Evolutionary conservation across 768 basidiomycete species (phyloP).

Genomic region (Agrocybe praecox): DNA sequence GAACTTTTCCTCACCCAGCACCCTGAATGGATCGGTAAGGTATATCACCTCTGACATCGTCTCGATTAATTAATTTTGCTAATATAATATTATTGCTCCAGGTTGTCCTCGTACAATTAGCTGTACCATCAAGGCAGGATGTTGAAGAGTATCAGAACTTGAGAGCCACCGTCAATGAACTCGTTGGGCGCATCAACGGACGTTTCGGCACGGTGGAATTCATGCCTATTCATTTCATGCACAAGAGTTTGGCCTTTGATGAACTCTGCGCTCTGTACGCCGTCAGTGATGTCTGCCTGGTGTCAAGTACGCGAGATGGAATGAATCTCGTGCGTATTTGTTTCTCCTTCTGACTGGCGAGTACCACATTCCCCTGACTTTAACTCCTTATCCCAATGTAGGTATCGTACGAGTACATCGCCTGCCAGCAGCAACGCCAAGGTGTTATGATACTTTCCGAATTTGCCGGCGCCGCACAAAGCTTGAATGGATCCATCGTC

Average conservation of each 20-base stretch:
- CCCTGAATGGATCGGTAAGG: conserved; percentile 99
- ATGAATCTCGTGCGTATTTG: conserved; percentile 90
- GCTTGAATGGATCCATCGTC: conserved; percentile 92
- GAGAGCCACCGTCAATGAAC: conserved; percentile 93
- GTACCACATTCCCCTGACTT: conserved; percentile 22
- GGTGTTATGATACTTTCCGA: conserved; percentile 98
- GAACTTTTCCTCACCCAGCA: conserved; percentile 97
- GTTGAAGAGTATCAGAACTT: conserved; percentile 99
- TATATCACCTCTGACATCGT: conserved; percentile 25
- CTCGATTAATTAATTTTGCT: conserved; percentile 4
- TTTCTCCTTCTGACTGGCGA: neutral
- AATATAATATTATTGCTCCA: conserved; percentile 29
- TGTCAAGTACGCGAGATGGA: conserved; percentile 94
- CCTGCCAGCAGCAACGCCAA: conserved; percentile 89
- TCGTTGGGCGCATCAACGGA: conserved; percentile 98
- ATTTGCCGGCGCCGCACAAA: conserved; percentile 97
- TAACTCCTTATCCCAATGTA: conserved; percentile 31
- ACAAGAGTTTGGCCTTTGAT: conserved; percentile 90
- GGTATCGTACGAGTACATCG: conserved; percentile 99
- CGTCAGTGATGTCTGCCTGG: conserved; percentile 93
- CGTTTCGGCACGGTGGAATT: conserved; percentile 99
- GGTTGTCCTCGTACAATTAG: conserved; percentile 96
- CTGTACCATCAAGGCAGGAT: conserved; percentile 96
- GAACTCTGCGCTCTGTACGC: conserved; percentile 98
- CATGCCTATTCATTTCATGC: conserved; percentile 99